Evolutionary conservation across 306 rosid genomes (phyloP), one percentile per base, ranked within the genome.

Genomic region (Prunus armeniaca): DNA sequence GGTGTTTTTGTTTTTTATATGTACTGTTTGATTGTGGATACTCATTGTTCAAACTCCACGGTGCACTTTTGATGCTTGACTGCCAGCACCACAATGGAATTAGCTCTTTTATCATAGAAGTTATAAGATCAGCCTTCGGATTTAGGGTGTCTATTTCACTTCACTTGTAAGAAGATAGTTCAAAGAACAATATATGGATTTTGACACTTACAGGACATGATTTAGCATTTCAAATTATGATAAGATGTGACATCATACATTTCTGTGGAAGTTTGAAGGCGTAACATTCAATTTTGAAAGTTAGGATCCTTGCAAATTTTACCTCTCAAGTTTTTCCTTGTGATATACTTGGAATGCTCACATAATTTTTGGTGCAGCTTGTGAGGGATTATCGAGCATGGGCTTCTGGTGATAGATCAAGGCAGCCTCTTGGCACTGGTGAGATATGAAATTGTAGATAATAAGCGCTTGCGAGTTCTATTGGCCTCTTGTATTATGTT

Each of bases 301-400:
- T 22, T 66, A 20, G 5, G 41, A 49, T 25, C 60, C 22, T 20
- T 58, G 15, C 28, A 58, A 22, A 15, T 22, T 19, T n/a, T 22
- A 58, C 46, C 8, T 47, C 60, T 49, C 34, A 32, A 69, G 24
- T 25, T 69, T 25, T 54, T 12, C 22, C 43, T 47, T 69, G 60
- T 50, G 22, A 49, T 24, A 24, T 62, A 6, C 19, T 64, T 72
- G 30, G 41, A 8, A 11, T 25, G 61, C 52, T 69, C 24, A 54
- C 65, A 4, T 47, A 56, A 2, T 41, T 51, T 38, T 17, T 13
- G 62, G 65, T 83, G 74, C 91, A 95, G 98, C 97, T 95, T 73
- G 91, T 88, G 87, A 95, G 87, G 87, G 98, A 95, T 82, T 95
- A 95, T 82, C 75, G 84, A 81, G 96, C 96, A 54, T 92, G 98